Evolutionary conservation across 2,329 filamentous ascomycete genomes (phyloP).

Genomic region (Penicillium thymicola): DNA sequence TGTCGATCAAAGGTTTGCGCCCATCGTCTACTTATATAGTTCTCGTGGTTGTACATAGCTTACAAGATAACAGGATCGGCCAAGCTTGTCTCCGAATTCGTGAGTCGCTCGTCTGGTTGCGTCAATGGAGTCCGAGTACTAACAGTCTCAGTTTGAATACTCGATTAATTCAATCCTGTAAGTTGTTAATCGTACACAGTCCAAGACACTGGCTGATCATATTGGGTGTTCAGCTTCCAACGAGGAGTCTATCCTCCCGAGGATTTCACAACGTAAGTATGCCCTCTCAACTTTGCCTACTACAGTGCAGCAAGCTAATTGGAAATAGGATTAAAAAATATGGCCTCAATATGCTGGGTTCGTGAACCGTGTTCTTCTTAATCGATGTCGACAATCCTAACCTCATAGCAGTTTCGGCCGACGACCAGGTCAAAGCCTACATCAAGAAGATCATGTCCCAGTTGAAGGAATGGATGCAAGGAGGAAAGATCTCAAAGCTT

Average conservation of each 20-base stretch:
- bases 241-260: conserved; percentile 81
- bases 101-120: conserved; percentile 49
- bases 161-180: conserved; percentile 96
- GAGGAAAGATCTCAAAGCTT: conserved; percentile 93
- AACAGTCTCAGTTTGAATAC: conserved; percentile 74
- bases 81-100: conserved; percentile 92
- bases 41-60: conserved; percentile 19
- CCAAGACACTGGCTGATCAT: conserved; percentile 16
- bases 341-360: conserved; percentile 93
- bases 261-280: conserved; percentile 81
- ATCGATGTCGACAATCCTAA: not conserved
- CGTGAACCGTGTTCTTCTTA: conserved; percentile 16
- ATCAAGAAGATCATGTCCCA: conserved; percentile 99
- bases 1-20: conserved; percentile 56
- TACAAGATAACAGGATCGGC: conserved; percentile 57
- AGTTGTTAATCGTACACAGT: conserved; percentile 24
- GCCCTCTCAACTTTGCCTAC: not conserved
- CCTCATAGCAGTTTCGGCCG: conserved; percentile 67
- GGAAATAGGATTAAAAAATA: conserved; percentile 82
- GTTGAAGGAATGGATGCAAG: conserved; percentile 95
- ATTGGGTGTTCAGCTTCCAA: conserved; percentile 65
- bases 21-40: not conserved
- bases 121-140: conserved; percentile 2
- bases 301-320: conserved; percentile 2
- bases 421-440: conserved; percentile 98